Conservation (phyloP, 1,284 basidiomycete genomes). For the Ceraceosorus guamensis region DNA sequence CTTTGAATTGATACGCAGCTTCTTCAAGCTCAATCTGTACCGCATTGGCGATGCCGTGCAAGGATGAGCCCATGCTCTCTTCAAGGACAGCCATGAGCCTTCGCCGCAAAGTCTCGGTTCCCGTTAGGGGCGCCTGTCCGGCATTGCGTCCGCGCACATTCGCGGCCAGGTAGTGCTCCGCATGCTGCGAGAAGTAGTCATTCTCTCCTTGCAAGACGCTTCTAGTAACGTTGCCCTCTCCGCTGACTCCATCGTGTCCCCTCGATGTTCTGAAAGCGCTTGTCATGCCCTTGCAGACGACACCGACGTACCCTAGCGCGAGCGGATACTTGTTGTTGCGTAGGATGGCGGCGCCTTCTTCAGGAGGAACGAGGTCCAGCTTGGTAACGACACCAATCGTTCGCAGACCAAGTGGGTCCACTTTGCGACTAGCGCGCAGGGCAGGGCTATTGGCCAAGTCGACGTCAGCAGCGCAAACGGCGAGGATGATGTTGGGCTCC, state of each 20-base stretch:
- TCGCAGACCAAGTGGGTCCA: conserved; percentile 86
- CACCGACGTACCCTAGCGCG: conserved; percentile 91
- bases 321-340: conserved; percentile 91
- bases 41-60: conserved; percentile 91
- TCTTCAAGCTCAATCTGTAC: conserved; percentile 96
- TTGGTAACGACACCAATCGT: conserved; percentile 98
- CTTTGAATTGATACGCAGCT: conserved; percentile 96
- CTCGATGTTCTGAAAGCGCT: conserved; percentile 22
- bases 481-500: conserved; percentile 94
- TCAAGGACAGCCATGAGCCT: conserved; percentile 94
- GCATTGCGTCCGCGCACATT: conserved; percentile 55
- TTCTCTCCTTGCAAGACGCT: conserved; percentile 66
- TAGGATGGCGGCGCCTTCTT: conserved; percentile 73
- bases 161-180: conserved; percentile 60
- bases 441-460: conserved; percentile 97
- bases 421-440: conserved; percentile 79
- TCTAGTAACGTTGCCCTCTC: conserved; percentile 41
- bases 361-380: conserved; percentile 89
- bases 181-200: conserved; percentile 69
- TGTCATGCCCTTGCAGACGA: conserved; percentile 60
- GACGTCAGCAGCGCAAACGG: conserved; percentile 95
- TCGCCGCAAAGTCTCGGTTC: conserved; percentile 78
- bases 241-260: conserved; percentile 25
- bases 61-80: conserved; percentile 87
- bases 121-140: conserved; percentile 57